phyloP scores from a whole-genome alignment of 2,329 filamentous ascomycete species.

The Pseudophaeomoniella oleicola region DNA sequence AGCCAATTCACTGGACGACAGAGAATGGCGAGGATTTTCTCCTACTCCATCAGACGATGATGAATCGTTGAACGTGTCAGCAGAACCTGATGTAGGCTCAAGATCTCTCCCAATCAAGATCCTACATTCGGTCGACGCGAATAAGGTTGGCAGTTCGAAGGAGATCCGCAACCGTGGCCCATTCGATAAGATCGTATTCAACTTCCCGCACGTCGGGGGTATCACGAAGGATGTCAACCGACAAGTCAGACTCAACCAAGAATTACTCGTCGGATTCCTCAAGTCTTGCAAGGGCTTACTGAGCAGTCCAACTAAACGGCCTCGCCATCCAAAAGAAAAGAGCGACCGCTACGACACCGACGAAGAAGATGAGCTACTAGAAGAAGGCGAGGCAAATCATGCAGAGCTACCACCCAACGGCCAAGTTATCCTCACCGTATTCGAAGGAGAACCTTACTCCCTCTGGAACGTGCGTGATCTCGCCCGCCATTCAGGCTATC shows the following conservation, averaged over 20 bases:
- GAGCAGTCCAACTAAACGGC: slow-evolving; percentile 8
- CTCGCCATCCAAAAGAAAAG: slow-evolving; percentile 10
- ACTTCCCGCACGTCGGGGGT: slow-evolving; percentile 93
- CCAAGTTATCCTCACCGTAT: slow-evolving; percentile 67
- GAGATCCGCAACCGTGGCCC: slow-evolving; percentile 16
- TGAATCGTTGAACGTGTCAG: background rate
- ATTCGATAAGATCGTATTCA: slow-evolving; percentile 78
- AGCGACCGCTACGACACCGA: slow-evolving; percentile 12
- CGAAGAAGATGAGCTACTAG: slow-evolving; percentile 9
- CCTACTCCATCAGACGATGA: slow-evolving; percentile 3
- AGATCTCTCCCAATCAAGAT: slow-evolving; percentile 13
- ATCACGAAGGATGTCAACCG: slow-evolving; percentile 86
- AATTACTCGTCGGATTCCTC: slow-evolving; percentile 34
- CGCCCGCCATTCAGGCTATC: slow-evolving; percentile 49
- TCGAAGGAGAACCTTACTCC: slow-evolving; percentile 88
- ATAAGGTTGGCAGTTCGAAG: slow-evolving; percentile 19
- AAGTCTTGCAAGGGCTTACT: slow-evolving; percentile 25
- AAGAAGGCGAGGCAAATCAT: slow-evolving; percentile 3
- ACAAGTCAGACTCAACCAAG: slow-evolving; percentile 83
- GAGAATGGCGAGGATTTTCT: slow-evolving; percentile 11
- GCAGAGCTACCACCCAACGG: slow-evolving; percentile 19
- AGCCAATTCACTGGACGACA: slow-evolving; percentile 10
- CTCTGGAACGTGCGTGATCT: slow-evolving; percentile 90
- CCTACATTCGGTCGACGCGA: slow-evolving; percentile 28
- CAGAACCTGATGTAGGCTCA: slow-evolving; percentile 2